Percentiles rank a stretch among this genome's conserved stretches.
These are phyloP conservation scores for Fagopyrum homotropicum DNA, from an alignment of 148 eudicot species.

Conservation along the genomic window DNA sequence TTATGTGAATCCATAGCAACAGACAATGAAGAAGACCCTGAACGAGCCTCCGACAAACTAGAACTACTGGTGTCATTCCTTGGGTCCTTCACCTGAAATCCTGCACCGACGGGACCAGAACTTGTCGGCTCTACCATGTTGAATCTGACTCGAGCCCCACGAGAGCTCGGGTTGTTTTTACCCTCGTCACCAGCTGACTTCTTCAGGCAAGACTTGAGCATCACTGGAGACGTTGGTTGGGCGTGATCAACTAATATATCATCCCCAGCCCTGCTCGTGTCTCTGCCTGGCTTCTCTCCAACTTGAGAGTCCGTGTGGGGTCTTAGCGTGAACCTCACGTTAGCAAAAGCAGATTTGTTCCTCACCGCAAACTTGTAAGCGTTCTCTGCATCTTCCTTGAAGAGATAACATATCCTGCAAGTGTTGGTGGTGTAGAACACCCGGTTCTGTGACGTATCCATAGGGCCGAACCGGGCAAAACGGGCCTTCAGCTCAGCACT, in stretches of 20 bases:
- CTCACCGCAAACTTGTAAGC: constrained; percentile 44
- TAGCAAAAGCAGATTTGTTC: constrained; percentile 48
- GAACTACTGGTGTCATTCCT: constrained; percentile 7
- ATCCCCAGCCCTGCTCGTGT: background rate
- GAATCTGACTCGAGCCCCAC: constrained; percentile 58
- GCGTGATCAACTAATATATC: background rate
- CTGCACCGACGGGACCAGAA: background rate
- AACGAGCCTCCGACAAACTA: background rate
- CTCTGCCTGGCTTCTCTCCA: background rate
- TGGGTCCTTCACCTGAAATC: background rate
- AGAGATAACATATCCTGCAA: constrained; percentile 52
- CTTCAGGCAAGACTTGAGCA: constrained; percentile 70
- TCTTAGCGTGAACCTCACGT: constrained; percentile 40
- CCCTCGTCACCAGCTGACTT: constrained; percentile 52
- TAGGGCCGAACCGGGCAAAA: constrained; percentile 75
- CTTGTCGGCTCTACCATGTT: constrained; percentile 16
- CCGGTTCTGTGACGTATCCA: constrained; percentile 54
- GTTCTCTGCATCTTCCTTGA: constrained; percentile 51
- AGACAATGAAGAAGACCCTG: constrained; percentile 15
- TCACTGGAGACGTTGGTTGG: constrained; percentile 13
- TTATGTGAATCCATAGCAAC: constrained; percentile 41
- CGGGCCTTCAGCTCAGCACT: constrained; percentile 66
- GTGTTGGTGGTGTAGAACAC: constrained; percentile 59
- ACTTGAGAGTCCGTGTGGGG: constrained; percentile 17
- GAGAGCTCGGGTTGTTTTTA: constrained; percentile 18